phyloP scores from a whole-genome alignment of 495 filamentous ascomycete genomes.

The Extremus antarcticus region DNA sequence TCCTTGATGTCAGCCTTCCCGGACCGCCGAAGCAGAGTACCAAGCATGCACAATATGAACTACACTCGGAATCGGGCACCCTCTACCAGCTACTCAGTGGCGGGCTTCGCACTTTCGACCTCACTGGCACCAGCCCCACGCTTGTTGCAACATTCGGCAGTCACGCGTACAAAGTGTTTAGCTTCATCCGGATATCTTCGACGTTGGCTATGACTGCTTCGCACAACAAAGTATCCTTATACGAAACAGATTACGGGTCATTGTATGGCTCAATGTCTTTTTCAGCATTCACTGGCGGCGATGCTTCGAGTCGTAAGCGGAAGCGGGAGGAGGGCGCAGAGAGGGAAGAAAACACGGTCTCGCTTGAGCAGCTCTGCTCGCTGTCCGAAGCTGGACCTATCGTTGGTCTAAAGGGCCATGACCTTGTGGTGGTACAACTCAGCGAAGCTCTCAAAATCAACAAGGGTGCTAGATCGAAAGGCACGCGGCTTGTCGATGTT shows the following conservation, averaged over 20 bases:
- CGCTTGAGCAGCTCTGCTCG: constrained; percentile 5
- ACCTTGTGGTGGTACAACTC: constrained; percentile 27
- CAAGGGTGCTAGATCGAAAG: constrained; percentile 12
- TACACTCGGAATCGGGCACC: constrained; percentile 47
- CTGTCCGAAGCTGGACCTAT: constrained; percentile 24
- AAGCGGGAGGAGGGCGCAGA: constrained; percentile 23
- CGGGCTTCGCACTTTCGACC: constrained; percentile 39
- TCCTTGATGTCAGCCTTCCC: constrained; percentile 19
- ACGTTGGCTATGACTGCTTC: constrained; percentile 22
- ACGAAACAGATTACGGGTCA: constrained; percentile 30
- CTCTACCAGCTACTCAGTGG: constrained; percentile 40
- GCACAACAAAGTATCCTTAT: constrained; percentile 18
- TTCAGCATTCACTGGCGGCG: background rate
- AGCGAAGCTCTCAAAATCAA: constrained; percentile 3
- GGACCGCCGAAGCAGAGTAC: background rate
- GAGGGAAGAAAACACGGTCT: background rate
- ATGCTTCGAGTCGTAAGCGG: too few species aligned
- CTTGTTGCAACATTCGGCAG: constrained; percentile 28
- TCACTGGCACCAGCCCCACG: constrained; percentile 38
- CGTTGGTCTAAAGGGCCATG: constrained; percentile 20
- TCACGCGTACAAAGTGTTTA: background rate
- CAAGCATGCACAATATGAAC: constrained; percentile 29
- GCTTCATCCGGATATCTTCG: constrained; percentile 37
- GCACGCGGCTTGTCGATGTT: constrained; percentile 24
- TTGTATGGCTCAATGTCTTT: constrained; percentile 20